A percentile compares a stretch with the other conserved stretches of the same genome.
Conservation (phyloP, 768 basidiomycete species). For the Boletellus ananas region DNA sequence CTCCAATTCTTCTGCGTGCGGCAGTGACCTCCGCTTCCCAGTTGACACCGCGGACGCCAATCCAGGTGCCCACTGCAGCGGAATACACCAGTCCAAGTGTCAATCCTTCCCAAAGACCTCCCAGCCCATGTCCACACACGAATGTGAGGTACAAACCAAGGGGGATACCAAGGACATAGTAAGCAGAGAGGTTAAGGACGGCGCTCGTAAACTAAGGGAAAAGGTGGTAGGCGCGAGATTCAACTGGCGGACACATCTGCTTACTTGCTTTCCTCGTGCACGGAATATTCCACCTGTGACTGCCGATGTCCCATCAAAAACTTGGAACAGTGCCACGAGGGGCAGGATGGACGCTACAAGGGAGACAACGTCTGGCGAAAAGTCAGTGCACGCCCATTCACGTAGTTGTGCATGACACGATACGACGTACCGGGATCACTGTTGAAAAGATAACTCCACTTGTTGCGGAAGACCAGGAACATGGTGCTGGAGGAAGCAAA, state of each 20-base stretch:
- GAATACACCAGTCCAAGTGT: constrained; percentile 62
- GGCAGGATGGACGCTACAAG: constrained; percentile 65
- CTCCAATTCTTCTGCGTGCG: constrained; percentile 33
- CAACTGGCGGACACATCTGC: background rate
- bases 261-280: constrained; percentile 73
- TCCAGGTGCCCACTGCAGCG: constrained; percentile 52
- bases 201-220: constrained; percentile 60
- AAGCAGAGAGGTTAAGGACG: constrained; percentile 56
- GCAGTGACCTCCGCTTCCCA: constrained; percentile 58
- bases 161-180: constrained; percentile 83
- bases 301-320: constrained; percentile 74
- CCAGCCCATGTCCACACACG: constrained; percentile 48
- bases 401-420: background rate
- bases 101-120: constrained; percentile 84
- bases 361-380: constrained; percentile 38
- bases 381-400: background rate
- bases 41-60: constrained; percentile 52
- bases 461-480: constrained; percentile 57
- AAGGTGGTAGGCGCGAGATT: background rate
- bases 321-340: constrained; percentile 74
- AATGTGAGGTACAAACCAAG: constrained; percentile 79
- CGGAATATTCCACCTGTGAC: constrained; percentile 77
- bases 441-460: constrained; percentile 77
- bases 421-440: constrained; percentile 47
- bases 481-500: constrained; percentile 36